Percentiles rank a stretch among this genome's conserved stretches.
Evolutionary conservation across 2,329 filamentous ascomycete genomes (phyloP).

Genomic region (Pseudocercospora pini-densiflorae): DNA sequence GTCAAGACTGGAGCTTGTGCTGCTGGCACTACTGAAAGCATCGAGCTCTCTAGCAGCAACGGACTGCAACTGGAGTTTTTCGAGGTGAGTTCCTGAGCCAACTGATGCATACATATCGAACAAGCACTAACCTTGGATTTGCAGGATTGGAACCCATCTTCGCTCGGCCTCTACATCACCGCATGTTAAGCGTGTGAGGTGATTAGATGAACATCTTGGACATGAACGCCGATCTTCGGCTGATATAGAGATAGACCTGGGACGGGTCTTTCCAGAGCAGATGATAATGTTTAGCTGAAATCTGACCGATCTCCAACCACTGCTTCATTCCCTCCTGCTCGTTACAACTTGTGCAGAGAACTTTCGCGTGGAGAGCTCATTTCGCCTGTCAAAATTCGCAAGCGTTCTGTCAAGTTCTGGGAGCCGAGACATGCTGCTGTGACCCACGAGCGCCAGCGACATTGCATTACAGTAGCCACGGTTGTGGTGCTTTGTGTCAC

Average conservation of each 20-base stretch:
- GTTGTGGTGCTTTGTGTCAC: too few relatives aligned
- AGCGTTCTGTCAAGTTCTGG: neutral
- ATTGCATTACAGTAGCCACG: too few relatives aligned
- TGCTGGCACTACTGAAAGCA: constrained; percentile 32
- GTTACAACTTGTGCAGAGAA: too few relatives aligned
- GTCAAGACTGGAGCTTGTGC: constrained; percentile 32
- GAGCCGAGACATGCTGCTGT: too few relatives aligned
- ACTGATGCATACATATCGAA: neutral
- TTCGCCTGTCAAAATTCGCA: neutral
- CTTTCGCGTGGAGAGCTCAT: too few relatives aligned
- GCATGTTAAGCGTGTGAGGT: constrained; percentile 10
- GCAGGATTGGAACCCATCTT: constrained; percentile 9
- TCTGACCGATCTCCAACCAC: neutral
- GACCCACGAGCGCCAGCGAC: too few relatives aligned
- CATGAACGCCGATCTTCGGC: neutral
- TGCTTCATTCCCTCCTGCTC: too few relatives aligned
- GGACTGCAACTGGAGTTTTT: constrained; percentile 34
- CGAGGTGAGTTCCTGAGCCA: constrained; percentile 10
- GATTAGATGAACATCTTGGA: neutral
- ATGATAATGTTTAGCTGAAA: neutral
- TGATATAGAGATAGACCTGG: neutral
- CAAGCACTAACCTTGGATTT: neutral
- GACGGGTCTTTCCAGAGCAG: neutral
- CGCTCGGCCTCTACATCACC: constrained; percentile 18
- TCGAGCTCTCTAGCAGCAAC: constrained; percentile 27